These are phyloP conservation scores for Orbilia brochopaga DNA, from an alignment of 2,329 filamentous ascomycete species.

Conservation along the genomic window DNA sequence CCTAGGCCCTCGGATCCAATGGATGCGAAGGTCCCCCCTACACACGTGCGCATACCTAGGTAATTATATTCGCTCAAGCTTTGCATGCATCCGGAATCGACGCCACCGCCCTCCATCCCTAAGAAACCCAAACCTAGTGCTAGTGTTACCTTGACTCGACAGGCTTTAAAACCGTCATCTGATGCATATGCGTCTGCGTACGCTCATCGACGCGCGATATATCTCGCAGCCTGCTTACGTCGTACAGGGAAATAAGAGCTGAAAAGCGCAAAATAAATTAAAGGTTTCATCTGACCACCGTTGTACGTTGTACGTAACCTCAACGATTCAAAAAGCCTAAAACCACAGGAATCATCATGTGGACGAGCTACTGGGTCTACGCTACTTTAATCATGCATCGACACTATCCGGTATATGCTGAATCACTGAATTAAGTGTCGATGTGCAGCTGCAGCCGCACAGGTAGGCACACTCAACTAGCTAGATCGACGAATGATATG, in stretches of 20 bases:
- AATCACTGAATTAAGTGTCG: neutral
- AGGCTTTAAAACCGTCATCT: conserved; percentile 44
- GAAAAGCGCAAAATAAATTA: neutral
- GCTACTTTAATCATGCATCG: too few relatives aligned
- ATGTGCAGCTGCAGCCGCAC: too few relatives aligned
- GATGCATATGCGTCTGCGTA: conserved; percentile 23
- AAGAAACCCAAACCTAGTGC: conserved; percentile 19
- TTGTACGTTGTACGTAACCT: too few relatives aligned
- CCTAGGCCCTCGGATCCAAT: conserved; percentile 48
- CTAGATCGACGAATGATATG: too few relatives aligned
- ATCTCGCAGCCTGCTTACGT: too few relatives aligned
- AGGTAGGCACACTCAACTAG: too few relatives aligned
- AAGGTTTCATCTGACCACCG: conserved; percentile 6
- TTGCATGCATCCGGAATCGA: neutral
- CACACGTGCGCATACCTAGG: conserved; percentile 24
- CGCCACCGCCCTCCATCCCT: conserved; percentile 1
- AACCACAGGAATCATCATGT: neutral
- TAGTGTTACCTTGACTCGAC: neutral
- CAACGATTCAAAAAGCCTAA: neutral
- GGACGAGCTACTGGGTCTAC: neutral
- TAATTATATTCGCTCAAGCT: neutral
- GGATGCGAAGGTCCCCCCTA: conserved; percentile 42
- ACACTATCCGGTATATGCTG: too few relatives aligned
- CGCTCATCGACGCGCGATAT: too few relatives aligned
- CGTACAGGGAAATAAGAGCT: neutral